Base-by-base conservation (phyloP, 768 basidiomycete species). In the Suillus brevipes region DNA sequence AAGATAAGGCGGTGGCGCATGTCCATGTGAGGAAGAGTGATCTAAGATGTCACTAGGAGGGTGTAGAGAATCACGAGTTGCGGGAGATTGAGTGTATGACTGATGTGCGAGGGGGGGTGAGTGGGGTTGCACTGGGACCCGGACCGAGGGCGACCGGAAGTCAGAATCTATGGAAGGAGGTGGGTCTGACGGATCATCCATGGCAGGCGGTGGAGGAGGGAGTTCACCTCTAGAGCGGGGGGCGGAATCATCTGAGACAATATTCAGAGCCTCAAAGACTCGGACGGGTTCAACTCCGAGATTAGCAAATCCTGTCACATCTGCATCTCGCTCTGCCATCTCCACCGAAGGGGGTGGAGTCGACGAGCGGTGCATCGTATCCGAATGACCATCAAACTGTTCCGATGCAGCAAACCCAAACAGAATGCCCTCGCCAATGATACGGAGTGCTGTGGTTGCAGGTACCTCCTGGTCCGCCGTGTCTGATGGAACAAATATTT, bases 161-260 rank as follows among this genome's bases (percentile, higher is more conserved):
- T 87, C 89, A 10, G 90, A 92, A 75, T 95, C 91, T 69, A 95
- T 95, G 7, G 90, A 91, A 14, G 93, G 93, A 6, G 93, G 93
- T 25, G 92, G 93, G 73, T 95, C 93, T 2, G 88, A 89, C 25
- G 93, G 93, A 75, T 95, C 93, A 70, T 95, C 93, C 80, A 94
- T 84, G 40, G 89, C 87, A 20, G 89, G 89, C 0, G 92, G 91
- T 6, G 92, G 92, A 0, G 92, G 93, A 0, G 90, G 92, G 1
- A 83, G 87, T 28, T 79, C 76, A 52, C 76, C 77, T 36, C 78
- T 78, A 61, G 80, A 78, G 68, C 71, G 76, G 62, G 67, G 68
- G 28, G 69, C 70, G 58, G 76, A 72, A 56, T 71, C 73, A 60
- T 80, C 80, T 40, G 78, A 79, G 58, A 82, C 84, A 57, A 87